phyloP scores from a whole-genome alignment of 495 filamentous ascomycete species.

The Staphylotrichum longicolle region DNA sequence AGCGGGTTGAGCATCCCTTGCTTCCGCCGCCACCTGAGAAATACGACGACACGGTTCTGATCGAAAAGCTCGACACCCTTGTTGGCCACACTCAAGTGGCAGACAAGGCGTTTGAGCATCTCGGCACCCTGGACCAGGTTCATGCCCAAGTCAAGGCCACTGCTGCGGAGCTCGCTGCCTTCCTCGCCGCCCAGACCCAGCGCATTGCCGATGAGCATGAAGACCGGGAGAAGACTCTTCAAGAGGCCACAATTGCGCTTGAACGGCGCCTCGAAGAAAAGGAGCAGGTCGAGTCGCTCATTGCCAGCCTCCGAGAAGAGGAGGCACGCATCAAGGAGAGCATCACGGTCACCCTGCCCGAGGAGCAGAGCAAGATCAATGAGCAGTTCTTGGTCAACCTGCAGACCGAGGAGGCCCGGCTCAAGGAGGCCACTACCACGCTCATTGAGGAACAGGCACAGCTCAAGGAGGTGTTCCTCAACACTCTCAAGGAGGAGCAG shows the following conservation, averaged over 20 bases:
- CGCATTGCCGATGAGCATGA: constrained; percentile 77
- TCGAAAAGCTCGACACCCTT: constrained; percentile 83
- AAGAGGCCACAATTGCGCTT: constrained; percentile 76
- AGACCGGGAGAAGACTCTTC: constrained; percentile 72
- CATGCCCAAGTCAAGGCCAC: constrained; percentile 84
- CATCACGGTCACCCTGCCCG: constrained; percentile 47
- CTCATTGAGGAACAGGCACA: constrained; percentile 22
- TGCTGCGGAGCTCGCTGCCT: constrained; percentile 81
- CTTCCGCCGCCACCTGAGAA: constrained; percentile 45
- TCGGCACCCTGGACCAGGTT: constrained; percentile 81
- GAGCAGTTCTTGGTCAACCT: constrained; percentile 31
- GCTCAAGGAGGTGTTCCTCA: constrained; percentile 47
- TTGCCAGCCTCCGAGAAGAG: constrained; percentile 53
- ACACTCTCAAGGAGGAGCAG: constrained; percentile 30
- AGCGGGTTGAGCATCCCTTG: constrained; percentile 51
- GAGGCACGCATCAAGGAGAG: constrained; percentile 41
- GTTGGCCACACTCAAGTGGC: constrained; percentile 62
- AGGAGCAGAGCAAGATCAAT: constrained; percentile 47
- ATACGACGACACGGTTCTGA: constrained; percentile 62
- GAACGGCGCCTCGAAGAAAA: constrained; percentile 76
- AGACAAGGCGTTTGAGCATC: constrained; percentile 56
- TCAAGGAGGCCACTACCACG: constrained; percentile 22
- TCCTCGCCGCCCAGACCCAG: constrained; percentile 75
- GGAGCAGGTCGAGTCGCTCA: constrained; percentile 70
- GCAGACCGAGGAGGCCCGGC: constrained; percentile 27